These are phyloP conservation scores for Penicillium odoratum DNA, from an alignment of 495 filamentous ascomycete genomes.

Conservation along the genomic window DNA sequence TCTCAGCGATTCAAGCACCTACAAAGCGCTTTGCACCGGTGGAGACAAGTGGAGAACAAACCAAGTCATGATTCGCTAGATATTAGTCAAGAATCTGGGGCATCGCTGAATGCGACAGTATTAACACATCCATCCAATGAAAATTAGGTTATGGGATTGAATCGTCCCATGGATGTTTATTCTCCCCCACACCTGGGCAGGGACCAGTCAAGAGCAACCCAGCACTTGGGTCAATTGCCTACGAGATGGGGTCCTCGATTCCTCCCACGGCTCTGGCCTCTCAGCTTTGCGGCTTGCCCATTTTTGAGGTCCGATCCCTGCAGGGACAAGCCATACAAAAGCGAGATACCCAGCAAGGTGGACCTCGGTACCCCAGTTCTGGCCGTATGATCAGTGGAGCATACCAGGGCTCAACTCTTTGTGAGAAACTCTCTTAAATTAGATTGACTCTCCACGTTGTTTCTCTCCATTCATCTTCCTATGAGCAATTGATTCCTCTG, in stretches of 20 bases:
- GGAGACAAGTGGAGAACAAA: too few relatives aligned
- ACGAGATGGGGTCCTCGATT: background rate
- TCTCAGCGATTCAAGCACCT: too few relatives aligned
- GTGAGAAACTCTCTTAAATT: background rate
- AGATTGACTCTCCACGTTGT: background rate
- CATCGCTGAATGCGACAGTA: too few relatives aligned
- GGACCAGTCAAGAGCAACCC: background rate
- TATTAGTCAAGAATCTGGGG: too few relatives aligned
- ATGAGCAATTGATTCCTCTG: background rate
- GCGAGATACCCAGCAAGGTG: background rate
- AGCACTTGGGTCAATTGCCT: background rate
- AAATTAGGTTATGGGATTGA: too few relatives aligned
- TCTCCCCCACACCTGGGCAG: background rate
- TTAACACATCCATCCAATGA: too few relatives aligned
- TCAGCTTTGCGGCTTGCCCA: too few relatives aligned
- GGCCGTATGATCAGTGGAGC: background rate
- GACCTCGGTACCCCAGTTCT: background rate
- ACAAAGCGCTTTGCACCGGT: too few relatives aligned
- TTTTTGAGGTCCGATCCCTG: background rate
- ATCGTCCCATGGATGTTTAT: too few relatives aligned
- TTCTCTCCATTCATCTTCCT: background rate
- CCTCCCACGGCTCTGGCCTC: too few relatives aligned
- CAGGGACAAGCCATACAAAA: conserved; percentile 2
- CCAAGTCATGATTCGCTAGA: too few relatives aligned
- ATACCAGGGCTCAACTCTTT: too few relatives aligned